Percentiles rank a stretch among this genome's conserved stretches.
Evolutionary conservation across 2,329 filamentous ascomycete genomes (phyloP).

Genomic region (Camillea tinctor): DNA sequence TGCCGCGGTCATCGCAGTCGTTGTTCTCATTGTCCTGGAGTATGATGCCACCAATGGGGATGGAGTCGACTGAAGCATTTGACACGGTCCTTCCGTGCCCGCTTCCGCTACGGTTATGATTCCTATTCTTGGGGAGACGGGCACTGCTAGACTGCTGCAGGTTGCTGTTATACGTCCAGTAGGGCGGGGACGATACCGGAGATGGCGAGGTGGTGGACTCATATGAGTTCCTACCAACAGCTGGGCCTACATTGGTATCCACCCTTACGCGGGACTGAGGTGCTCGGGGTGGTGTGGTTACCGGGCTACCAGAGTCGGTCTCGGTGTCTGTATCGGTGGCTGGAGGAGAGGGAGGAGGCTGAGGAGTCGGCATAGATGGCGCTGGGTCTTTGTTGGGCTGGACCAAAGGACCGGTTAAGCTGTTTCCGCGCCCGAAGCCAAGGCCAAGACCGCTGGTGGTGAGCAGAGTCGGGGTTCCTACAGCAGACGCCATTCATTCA

Average conservation of each 20-base stretch:
- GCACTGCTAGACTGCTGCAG: background rate
- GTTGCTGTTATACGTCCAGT: conserved; percentile 33
- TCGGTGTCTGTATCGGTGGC: conserved; percentile 29
- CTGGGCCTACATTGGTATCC: background rate
- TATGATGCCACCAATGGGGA: conserved; percentile 56
- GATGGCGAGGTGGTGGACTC: conserved; percentile 26
- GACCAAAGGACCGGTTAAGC: background rate
- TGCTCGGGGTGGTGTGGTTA: conserved; percentile 4
- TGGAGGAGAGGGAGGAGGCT: conserved; percentile 30
- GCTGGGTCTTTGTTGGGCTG: conserved; percentile 17
- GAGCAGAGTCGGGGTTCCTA: background rate
- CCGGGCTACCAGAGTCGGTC: conserved; percentile 22
- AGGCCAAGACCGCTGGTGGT: background rate
- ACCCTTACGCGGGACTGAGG: background rate
- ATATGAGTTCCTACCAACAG: conserved; percentile 1
- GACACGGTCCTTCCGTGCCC: conserved; percentile 43
- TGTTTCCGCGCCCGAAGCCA: background rate
- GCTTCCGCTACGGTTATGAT: background rate
- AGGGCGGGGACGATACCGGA: conserved; percentile 38
- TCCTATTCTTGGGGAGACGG: background rate
- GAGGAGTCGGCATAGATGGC: conserved; percentile 20
- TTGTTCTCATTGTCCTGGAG: conserved; percentile 61
- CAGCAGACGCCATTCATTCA: background rate
- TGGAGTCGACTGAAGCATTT: conserved; percentile 44
- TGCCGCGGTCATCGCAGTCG: conserved; percentile 41